Base-by-base conservation (phyloP, 768 basidiomycete species). In the Tricholomella constricta region DNA sequence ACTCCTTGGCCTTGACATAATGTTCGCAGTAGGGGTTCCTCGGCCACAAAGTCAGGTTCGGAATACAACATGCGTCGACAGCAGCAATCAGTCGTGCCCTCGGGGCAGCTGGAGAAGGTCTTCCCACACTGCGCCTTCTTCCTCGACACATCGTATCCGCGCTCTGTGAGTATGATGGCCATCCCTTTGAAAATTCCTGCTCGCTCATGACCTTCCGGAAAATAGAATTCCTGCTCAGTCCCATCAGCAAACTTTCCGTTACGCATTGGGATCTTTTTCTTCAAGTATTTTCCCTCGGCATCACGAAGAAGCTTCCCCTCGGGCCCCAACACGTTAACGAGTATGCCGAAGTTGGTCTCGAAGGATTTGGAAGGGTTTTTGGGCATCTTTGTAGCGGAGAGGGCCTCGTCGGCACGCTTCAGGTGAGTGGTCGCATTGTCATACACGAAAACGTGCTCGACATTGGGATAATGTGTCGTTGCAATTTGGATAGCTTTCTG, bases 111-210 rank as follows among this genome's bases (percentile, higher is more conserved):
- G 51, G 75, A 76, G 7, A 32, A 31, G 8, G 8, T 8, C 9
- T 61, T 45, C 11, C 57, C 53, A 49, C 72, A 74, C 48, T 74
- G 48, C 1, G 29, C 29, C 29, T 31, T 53, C 1, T 68, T 48
- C 1, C 63, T 61, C 25, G 52, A 62, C 51, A n/a, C 62, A 56
- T 58, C 60, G 56, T 48, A 63, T 1, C 58, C 70, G 29, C 35
- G 64, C 49, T 64, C 70, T 9, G 63, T 17, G 4, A 76, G 62
- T 32, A 74, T 71, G 0, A 47, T 15, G 0, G 57, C 69, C 73
- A 77, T 77, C 7, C 73, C 74, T 56, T 77, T 77, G 62, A 75
- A 76, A 0, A 57, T 12, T 0, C 70, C 70, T 9, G 58, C 42
- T 23, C n/a, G 26, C 3, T 51, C 19, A 40, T 74, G 50, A 51